Percentiles rank a stretch among this genome's conserved stretches.
These are phyloP conservation scores for Fraxinus floribunda DNA, from an alignment of 305 asterid genomes.

Conservation along the genomic window DNA sequence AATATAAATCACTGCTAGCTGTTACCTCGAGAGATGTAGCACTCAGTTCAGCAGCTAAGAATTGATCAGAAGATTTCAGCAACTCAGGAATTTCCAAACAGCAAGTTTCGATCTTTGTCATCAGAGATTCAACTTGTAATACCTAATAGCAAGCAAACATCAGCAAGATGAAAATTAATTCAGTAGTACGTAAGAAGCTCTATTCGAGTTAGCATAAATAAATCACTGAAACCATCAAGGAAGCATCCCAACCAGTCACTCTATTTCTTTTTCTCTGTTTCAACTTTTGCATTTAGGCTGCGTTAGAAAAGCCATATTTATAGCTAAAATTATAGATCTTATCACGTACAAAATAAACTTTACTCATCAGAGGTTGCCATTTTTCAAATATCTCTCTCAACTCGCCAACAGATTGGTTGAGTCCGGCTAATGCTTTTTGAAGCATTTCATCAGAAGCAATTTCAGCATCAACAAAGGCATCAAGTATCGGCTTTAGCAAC, in stretches of 20 bases:
- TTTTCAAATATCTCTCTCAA: constrained; percentile 63
- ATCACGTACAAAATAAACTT: constrained; percentile 73
- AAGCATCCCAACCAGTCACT: background rate
- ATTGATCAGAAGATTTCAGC: constrained; percentile 43
- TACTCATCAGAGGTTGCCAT: constrained; percentile 82
- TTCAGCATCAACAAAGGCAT: constrained; percentile 53
- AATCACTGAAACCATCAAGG: constrained; percentile 2
- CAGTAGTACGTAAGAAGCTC: background rate
- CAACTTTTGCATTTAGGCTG: background rate
- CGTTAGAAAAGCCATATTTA: constrained; percentile 21
- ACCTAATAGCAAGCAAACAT: constrained; percentile 36
- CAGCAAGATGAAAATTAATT: constrained; percentile 17
- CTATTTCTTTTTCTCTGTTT: background rate
- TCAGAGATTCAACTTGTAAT: constrained; percentile 46
- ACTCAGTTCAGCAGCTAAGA: constrained; percentile 48
- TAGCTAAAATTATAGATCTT: background rate
- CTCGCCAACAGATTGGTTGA: constrained; percentile 59
- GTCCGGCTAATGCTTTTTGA: constrained; percentile 52
- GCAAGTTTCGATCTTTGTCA: constrained; percentile 34
- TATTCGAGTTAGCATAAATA: background rate
- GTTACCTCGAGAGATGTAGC: constrained; percentile 65
- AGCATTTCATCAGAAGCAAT: constrained; percentile 55
- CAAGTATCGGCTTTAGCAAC: constrained; percentile 63
- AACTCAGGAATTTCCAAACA: constrained; percentile 54
- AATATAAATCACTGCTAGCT: constrained; percentile 13